These are phyloP conservation scores for Pestalotiopsis sp. DNA, from an alignment of 2,329 filamentous ascomycete species.

Conservation along the genomic window DNA sequence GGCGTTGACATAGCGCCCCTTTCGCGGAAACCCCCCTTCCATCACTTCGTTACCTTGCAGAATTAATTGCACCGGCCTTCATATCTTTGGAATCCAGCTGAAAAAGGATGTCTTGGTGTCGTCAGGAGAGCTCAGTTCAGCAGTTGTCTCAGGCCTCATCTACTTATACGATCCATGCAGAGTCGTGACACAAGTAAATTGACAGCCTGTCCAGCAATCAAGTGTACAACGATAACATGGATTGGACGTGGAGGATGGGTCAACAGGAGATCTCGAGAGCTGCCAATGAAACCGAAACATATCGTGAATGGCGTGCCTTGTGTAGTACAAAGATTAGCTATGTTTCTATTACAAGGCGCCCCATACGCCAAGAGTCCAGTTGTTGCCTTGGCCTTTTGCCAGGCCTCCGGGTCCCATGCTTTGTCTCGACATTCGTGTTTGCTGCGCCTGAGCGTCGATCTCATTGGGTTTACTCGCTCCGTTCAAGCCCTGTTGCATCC, in stretches of 20 bases:
- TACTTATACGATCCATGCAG: not conserved
- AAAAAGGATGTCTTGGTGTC: not conserved
- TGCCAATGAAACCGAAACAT: not conserved
- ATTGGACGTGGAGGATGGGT: not conserved
- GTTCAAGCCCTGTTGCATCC: conserved; percentile 66
- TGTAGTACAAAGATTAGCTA: not conserved
- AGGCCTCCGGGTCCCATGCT: conserved; percentile 63
- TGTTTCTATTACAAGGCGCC: conserved; percentile 44
- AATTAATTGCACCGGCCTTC: not conserved
- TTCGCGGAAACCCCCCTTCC: not conserved
- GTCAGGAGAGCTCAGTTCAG: not conserved
- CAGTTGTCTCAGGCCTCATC: not conserved
- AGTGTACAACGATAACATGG: not conserved
- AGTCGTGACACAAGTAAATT: not conserved
- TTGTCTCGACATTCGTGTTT: conserved; percentile 51
- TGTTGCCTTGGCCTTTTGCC: conserved; percentile 45
- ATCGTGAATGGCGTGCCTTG: not conserved
- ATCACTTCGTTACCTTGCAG: not conserved
- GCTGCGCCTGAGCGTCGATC: conserved; percentile 56
- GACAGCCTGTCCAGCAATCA: not conserved
- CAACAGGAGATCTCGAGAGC: not conserved
- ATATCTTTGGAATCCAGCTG: not conserved
- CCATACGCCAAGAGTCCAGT: conserved; percentile 67
- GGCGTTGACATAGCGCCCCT: no score
- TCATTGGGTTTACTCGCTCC: conserved; percentile 65